phyloP scores from a whole-genome alignment of 331 rosid species.

The Quercus tomentella region DNA sequence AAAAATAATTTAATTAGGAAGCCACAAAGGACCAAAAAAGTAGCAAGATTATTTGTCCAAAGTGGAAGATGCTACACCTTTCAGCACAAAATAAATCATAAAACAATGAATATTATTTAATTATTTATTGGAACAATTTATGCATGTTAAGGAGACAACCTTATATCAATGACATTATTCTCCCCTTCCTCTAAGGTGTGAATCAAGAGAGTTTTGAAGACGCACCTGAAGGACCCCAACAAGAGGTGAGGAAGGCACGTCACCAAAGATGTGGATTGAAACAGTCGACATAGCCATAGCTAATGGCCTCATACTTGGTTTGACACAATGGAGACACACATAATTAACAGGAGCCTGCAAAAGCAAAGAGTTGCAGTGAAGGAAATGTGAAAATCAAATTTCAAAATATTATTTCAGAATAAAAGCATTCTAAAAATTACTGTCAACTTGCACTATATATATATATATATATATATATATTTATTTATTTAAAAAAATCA shows the following conservation, averaged over 20 bases:
- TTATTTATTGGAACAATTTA: neutral
- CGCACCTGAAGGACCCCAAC: constrained; percentile 86
- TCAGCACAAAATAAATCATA: neutral
- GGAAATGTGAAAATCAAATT: constrained; percentile 8
- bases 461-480: neutral
- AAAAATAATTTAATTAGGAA: neutral
- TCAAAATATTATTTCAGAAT: neutral
- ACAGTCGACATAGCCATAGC: constrained; percentile 92
- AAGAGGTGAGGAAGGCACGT: constrained; percentile 94
- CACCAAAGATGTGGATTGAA: constrained; percentile 87
- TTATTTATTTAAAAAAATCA: neutral
- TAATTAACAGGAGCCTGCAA: constrained; percentile 87
- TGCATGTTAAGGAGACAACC: neutral
- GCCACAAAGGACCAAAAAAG: neutral
- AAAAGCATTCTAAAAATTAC: neutral
- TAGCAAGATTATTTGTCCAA: neutral
- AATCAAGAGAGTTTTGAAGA: constrained; percentile 15
- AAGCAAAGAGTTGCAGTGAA: constrained; percentile 24
- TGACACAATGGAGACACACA: constrained; percentile 72
- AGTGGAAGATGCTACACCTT: neutral
- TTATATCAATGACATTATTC: neutral
- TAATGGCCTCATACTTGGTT: constrained; percentile 82
- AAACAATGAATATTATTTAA: neutral
- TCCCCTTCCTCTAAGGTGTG: neutral
- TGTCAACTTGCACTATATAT: neutral